A percentile compares a stretch with the other conserved stretches of the same genome.
Conservation (phyloP, 495 filamentous ascomycete genomes). For the Paragyromitra xinjiangensis region DNA sequence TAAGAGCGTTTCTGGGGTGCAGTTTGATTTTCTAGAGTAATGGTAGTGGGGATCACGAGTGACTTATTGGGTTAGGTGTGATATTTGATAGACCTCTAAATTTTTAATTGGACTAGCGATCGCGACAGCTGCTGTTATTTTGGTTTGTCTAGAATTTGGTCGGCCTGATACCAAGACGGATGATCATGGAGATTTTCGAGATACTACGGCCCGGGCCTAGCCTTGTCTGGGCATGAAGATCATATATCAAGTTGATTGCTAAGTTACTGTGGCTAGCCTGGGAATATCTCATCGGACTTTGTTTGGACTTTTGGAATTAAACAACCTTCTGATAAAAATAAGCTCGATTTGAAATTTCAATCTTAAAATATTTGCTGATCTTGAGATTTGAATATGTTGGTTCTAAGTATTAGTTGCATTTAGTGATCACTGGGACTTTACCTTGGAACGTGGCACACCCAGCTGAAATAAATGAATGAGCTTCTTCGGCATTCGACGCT, state of each 20-base stretch:
- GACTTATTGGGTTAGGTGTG: not conserved
- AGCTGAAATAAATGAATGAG: not conserved
- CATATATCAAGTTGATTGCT: not conserved
- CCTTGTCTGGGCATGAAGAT: not conserved
- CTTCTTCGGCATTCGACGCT: constrained; percentile 2
- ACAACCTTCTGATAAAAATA: not conserved
- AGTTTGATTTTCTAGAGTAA: constrained; percentile 4
- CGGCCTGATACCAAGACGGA: not conserved
- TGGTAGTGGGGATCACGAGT: not conserved
- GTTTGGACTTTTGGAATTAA: not conserved
- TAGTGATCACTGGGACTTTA: not conserved
- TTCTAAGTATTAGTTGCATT: constrained; percentile 4
- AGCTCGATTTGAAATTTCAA: not conserved
- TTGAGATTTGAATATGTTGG: constrained; percentile 2
- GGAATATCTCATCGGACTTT: not conserved
- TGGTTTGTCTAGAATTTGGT: not conserved
- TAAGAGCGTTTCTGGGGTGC: constrained; percentile 1
- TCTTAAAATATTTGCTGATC: not conserved
- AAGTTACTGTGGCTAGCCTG: not conserved
- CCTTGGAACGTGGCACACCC: constrained; percentile 3
- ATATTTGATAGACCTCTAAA: not conserved
- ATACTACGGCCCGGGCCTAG: not conserved
- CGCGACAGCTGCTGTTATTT: not conserved
- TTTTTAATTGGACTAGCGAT: not conserved
- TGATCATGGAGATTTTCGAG: not conserved